Evolutionary conservation across 1,284 basidiomycete species (phyloP).

Genomic region (Cryptococcus jaspeensis): DNA sequence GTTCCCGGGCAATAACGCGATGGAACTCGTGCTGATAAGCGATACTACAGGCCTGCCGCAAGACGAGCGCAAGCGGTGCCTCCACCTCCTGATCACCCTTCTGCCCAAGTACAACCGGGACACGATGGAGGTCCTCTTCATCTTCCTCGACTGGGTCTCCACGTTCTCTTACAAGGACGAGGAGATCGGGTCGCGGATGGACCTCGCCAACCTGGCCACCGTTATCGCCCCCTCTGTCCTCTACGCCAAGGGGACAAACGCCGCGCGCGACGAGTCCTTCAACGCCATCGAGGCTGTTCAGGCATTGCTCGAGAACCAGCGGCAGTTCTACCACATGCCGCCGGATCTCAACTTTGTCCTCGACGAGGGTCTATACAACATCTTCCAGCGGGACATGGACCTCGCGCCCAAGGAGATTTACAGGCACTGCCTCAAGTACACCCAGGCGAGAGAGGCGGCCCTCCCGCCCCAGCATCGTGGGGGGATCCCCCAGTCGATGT

Average conservation of each 20-base stretch:
- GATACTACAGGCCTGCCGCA: constrained; percentile 63
- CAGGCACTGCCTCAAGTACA: constrained; percentile 82
- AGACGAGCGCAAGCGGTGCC: constrained; percentile 73
- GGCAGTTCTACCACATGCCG: constrained; percentile 88
- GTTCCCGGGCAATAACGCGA: constrained; percentile 40
- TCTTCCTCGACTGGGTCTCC: constrained; percentile 99
- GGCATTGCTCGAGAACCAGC: constrained; percentile 84
- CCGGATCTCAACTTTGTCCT: constrained; percentile 78
- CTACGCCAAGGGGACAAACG: constrained; percentile 77
- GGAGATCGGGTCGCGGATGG: constrained; percentile 98
- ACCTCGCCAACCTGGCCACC: constrained; percentile 92
- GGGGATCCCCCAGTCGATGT: constrained; percentile 9
- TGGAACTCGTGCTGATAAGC: not conserved
- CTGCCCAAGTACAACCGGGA: constrained; percentile 93
- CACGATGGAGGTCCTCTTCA: constrained; percentile 95
- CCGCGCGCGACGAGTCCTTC: constrained; percentile 90
- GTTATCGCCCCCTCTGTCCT: constrained; percentile 97
- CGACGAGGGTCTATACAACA: constrained; percentile 69
- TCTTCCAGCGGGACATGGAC: constrained; percentile 77
- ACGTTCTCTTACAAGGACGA: constrained; percentile 98
- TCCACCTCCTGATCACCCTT: constrained; percentile 83
- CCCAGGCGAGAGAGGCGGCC: constrained; percentile 42
- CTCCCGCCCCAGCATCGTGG: not conserved
- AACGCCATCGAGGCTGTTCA: constrained; percentile 83
- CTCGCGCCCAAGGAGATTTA: constrained; percentile 84